These are phyloP conservation scores for Pseudocercospora musae DNA, from an alignment of 2,329 filamentous ascomycete genomes.

Conservation along the genomic window DNA sequence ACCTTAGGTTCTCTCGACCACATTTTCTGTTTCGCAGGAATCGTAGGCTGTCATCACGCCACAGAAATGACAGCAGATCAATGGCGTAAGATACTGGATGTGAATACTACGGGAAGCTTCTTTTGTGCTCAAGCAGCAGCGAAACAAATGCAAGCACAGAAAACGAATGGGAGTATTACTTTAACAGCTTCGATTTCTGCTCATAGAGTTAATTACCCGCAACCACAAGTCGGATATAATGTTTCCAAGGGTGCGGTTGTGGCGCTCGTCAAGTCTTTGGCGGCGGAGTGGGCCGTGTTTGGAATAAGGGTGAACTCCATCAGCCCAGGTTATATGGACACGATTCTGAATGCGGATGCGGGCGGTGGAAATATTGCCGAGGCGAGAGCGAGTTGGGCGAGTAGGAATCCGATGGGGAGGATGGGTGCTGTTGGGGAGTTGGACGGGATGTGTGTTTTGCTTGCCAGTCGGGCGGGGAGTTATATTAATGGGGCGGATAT, in stretches of 20 bases:
- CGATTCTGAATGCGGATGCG: conserved; percentile 61
- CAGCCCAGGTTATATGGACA: conserved; percentile 75
- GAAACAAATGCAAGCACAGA: conserved; percentile 51
- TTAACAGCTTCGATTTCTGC: conserved; percentile 67
- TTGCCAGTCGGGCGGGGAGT: conserved; percentile 35
- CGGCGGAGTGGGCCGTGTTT: conserved; percentile 68
- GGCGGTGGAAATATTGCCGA: conserved; percentile 36
- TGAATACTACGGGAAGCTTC: conserved; percentile 70
- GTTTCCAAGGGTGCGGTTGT: conserved; percentile 66
- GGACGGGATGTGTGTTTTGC: conserved; percentile 38
- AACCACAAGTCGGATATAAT: conserved; percentile 71
- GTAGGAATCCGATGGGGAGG: conserved; percentile 39
- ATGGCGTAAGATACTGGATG: conserved; percentile 63
- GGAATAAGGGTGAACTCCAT: conserved; percentile 70
- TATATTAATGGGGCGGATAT: conserved; percentile 40
- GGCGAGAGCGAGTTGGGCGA: conserved; percentile 34
- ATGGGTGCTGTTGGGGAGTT: conserved; percentile 40
- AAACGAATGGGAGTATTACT: conserved; percentile 59
- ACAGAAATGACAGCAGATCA: conserved; percentile 57
- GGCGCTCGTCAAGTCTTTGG: conserved; percentile 61
- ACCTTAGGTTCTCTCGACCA: conserved; percentile 53
- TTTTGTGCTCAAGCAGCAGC: conserved; percentile 65
- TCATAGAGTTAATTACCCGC: conserved; percentile 67
- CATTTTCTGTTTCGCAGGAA: conserved; percentile 64
- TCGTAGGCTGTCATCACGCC: conserved; percentile 62